phyloP scores from a whole-genome alignment of 208 protist genomes.

The Leishmania braziliensis region DNA sequence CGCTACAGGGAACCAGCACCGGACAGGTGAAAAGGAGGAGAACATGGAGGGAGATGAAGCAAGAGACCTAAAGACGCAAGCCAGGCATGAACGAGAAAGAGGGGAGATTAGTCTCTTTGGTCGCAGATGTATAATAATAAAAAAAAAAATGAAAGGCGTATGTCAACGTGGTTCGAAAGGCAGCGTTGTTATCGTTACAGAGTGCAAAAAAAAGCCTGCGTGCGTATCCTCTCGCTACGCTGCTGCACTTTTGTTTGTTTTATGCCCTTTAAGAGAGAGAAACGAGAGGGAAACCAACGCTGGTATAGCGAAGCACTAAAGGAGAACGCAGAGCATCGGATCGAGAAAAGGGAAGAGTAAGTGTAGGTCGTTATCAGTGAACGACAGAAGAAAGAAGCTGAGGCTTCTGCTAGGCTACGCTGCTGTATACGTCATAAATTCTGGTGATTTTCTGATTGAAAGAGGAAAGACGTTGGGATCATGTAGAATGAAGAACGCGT shows the following conservation, averaged over 20 bases:
- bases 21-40: not conserved
- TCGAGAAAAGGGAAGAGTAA: conserved; percentile 16
- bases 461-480: not conserved
- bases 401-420: not conserved
- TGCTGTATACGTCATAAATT: not conserved
- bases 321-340: not conserved
- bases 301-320: not conserved
- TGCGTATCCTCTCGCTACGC: not conserved
- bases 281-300: not conserved
- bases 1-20: not conserved
- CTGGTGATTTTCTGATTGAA: not conserved
- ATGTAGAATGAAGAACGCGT: not conserved
- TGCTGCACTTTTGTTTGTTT: not conserved
- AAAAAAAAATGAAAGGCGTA: not conserved
- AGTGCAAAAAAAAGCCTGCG: not conserved
- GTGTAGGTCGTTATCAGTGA: not conserved
- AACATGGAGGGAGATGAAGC: not conserved
- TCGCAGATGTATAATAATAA: not conserved
- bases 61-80: not conserved
- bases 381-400: conserved; percentile 1
- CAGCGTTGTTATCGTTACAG: not conserved
- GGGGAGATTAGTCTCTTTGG: not conserved
- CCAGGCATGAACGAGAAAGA: not conserved
- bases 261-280: not conserved
- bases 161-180: not conserved